Base-by-base conservation (phyloP, 352 stramenopile genomes). In the Pythium oligandrum region DNA sequence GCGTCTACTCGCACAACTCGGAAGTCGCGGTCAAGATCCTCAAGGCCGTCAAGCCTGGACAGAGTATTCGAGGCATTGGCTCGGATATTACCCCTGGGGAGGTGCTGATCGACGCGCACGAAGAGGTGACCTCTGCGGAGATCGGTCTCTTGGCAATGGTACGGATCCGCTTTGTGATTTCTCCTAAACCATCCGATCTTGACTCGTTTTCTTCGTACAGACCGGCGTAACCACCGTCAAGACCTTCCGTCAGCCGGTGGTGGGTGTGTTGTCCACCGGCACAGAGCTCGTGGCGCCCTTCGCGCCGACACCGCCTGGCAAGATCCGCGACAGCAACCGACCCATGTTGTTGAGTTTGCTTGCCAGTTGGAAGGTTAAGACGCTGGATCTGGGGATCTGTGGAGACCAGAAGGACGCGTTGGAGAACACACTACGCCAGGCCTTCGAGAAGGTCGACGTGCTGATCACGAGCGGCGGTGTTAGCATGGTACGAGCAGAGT, bases 401-500 rank as follows among this genome's bases (percentile, higher is more conserved):
- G 67, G 64, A 12, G 83, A 97, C 63, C 65, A 69, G 10, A 86
- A 78, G 30, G 71, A 84, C 47, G 60, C 53, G 10, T 44, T 93
- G 37, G 70, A 85, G 53, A 44, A 63, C 1, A 77, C 70, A 0
- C 51, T 96, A 3, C 52, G 63, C 17, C 63, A 69, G 6, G 74
- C 68, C 4, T 53, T 93, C 4, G 40, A 71, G 9, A 57, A 65
- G 31, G 64, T 96, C 45, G 93, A 98, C 61, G 85, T 99, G 26
- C 57, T 99, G 26, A 91, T 99, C 44, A 98, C 93, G 0, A 98
- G 87, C 30, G 97, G 97, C 36, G 97, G 96, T 4, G 93, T 98
- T 32, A 98, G 86, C 64, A 97, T 98, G 89, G 71, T 80, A 58
- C 2, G 56, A 17, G 8, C 17, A 11, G 26, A 12, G 6, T 2